Conservation (phyloP, 1,284 basidiomycete species). For the Ceratobasidium sp. region DNA sequence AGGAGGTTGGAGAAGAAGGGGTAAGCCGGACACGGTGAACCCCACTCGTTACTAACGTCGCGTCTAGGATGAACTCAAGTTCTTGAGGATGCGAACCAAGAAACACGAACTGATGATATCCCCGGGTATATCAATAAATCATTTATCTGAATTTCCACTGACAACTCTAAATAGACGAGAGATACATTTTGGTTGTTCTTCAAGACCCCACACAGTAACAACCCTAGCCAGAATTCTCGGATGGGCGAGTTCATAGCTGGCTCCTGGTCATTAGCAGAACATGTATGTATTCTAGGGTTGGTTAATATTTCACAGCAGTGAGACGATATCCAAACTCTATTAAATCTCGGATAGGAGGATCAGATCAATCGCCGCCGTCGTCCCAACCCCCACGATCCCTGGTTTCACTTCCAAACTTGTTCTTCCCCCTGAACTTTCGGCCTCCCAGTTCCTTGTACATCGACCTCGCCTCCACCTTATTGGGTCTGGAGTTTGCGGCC, state of each 20-base stretch:
- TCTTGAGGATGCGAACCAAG: constrained; percentile 88
- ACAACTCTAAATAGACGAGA: constrained; percentile 62
- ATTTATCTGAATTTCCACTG: neutral
- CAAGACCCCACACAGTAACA: constrained; percentile 66
- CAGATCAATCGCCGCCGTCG: constrained; percentile 49
- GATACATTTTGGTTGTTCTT: constrained; percentile 81
- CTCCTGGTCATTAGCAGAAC: neutral
- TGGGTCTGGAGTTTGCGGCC: constrained; percentile 60
- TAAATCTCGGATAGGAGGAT: too few relatives aligned
- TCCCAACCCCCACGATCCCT: constrained; percentile 73
- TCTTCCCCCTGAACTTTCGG: constrained; percentile 69
- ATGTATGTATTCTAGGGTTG: neutral
- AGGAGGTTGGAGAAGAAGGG: constrained; percentile 68
- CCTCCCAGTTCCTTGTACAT: constrained; percentile 88
- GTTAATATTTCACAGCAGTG: neutral
- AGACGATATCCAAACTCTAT: neutral
- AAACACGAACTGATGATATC: constrained; percentile 93
- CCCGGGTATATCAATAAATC: constrained; percentile 68
- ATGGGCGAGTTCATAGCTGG: neutral
- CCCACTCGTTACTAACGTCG: constrained; percentile 12
- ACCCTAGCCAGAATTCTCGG: neutral
- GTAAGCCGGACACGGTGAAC: constrained; percentile 51
- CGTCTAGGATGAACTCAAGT: constrained; percentile 78
- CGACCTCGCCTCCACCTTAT: constrained; percentile 81
- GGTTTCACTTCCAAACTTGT: constrained; percentile 65